Conservation (phyloP, 108 stramenopile species). For the Cyclotella choctawhatcheeana region DNA sequence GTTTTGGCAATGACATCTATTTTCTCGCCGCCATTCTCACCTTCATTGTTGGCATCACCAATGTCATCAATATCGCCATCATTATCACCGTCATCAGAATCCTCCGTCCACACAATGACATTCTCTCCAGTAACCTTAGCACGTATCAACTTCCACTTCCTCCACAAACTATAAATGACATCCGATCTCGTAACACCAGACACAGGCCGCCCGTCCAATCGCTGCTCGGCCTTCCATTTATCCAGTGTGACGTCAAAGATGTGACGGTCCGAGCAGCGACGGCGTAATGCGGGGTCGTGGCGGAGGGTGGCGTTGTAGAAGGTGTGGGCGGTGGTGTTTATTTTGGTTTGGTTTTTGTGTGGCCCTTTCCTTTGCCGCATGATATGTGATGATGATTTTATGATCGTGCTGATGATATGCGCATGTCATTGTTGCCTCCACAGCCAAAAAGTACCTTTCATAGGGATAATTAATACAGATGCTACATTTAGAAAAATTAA, state of each 20-base stretch:
- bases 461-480: too few relatives aligned
- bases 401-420: too few relatives aligned
- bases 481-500: too few relatives aligned
- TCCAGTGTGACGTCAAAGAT: conserved; percentile 21
- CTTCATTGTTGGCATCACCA: too few relatives aligned
- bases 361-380: too few relatives aligned
- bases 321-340: not conserved
- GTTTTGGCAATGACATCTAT: conserved; percentile 7
- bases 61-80: too few relatives aligned
- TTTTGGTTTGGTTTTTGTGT: too few relatives aligned
- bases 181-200: conserved; percentile 6
- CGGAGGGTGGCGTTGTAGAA: not conserved
- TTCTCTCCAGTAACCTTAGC: conserved; percentile 34
- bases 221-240: conserved; percentile 21
- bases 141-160: conserved; percentile 27
- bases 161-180: conserved; percentile 19
- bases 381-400: too few relatives aligned
- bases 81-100: not conserved
- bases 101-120: conserved; percentile 32
- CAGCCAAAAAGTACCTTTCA: too few relatives aligned
- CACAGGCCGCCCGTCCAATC: conserved; percentile 4
- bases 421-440: too few relatives aligned
- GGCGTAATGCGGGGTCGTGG: not conserved
- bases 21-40: not conserved
- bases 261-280: conserved; percentile 28